A percentile compares a stretch with the other conserved stretches of the same genome.
Evolutionary conservation across 768 basidiomycete genomes (phyloP).

Genomic region (Lentinula lateritia): DNA sequence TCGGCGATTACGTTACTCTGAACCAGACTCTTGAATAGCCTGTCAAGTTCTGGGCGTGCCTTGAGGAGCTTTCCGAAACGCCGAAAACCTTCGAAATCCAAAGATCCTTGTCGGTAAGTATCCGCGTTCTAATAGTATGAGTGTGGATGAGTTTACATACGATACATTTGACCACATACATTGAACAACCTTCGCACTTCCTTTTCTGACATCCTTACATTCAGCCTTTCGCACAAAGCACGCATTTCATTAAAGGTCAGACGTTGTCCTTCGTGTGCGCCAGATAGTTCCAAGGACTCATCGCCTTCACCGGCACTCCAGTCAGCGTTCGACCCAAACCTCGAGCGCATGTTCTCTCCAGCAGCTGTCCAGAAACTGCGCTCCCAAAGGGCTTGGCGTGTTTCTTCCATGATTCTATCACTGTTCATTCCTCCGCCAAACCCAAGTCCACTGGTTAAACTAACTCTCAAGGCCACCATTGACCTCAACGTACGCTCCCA

Average conservation of each 20-base stretch:
- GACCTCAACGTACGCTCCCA: slow-evolving; percentile 53
- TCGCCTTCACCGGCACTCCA: not conserved
- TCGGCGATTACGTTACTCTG: not conserved
- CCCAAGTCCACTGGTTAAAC: slow-evolving; percentile 42
- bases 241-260: slow-evolving; percentile 70
- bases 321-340: not conserved
- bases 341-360: slow-evolving; percentile 25
- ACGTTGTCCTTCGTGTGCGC: slow-evolving; percentile 42
- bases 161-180: slow-evolving; percentile 25
- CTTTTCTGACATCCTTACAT: slow-evolving; percentile 51
- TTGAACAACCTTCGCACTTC: slow-evolving; percentile 56
- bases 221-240: slow-evolving; percentile 63
- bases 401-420: slow-evolving; percentile 57
- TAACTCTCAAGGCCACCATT: not conserved
- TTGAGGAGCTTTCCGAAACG: slow-evolving; percentile 80
- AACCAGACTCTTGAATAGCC: slow-evolving; percentile 37
- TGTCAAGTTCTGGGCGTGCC: slow-evolving; percentile 72
- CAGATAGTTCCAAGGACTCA: not conserved
- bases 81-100: slow-evolving; percentile 79
- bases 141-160: not conserved
- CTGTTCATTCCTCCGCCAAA: slow-evolving; percentile 67
- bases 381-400: slow-evolving; percentile 73
- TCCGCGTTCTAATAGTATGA: slow-evolving; percentile 55
- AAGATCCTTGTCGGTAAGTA: slow-evolving; percentile 41
- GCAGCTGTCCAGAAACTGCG: slow-evolving; percentile 77